Conservation (phyloP, 768 basidiomycete species). For the Cubamyces sp. region DNA sequence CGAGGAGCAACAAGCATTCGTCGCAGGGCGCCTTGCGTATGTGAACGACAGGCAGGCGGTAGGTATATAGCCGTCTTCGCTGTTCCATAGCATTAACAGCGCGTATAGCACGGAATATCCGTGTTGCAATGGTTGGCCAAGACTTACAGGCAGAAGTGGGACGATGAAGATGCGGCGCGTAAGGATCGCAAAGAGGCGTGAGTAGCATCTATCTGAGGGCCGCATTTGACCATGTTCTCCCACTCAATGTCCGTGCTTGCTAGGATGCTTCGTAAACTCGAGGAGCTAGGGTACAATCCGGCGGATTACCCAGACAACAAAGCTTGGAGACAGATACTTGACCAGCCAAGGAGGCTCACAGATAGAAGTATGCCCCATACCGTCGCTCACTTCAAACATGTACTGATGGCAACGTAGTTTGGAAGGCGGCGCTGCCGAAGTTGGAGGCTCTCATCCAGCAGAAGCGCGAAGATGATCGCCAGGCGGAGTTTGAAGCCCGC, state of each 20-base stretch:
- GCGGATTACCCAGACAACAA: background rate
- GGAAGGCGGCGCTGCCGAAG: constrained; percentile 1
- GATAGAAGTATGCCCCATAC: background rate
- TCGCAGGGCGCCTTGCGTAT: background rate
- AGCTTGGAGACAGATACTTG: background rate
- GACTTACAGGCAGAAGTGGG: background rate
- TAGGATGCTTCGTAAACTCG: background rate
- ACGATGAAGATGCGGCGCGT: background rate
- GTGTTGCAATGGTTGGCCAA: background rate
- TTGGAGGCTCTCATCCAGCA: background rate
- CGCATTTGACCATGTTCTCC: background rate
- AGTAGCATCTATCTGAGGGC: background rate
- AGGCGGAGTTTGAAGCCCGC: background rate
- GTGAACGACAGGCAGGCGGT: background rate
- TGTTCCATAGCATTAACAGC: too few species aligned
- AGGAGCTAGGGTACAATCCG: background rate
- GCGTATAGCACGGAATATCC: background rate
- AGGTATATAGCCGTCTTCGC: background rate
- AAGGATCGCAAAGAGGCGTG: background rate
- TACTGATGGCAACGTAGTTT: background rate
- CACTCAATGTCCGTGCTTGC: background rate
- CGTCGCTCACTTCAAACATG: background rate
- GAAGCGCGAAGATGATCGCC: background rate
- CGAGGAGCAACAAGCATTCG: background rate
- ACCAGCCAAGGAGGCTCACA: background rate